Evolutionary conservation across 2,329 filamentous ascomycete species (phyloP), one percentile per base, ranked within the genome.

Genomic region (Fusarium circinatum): DNA sequence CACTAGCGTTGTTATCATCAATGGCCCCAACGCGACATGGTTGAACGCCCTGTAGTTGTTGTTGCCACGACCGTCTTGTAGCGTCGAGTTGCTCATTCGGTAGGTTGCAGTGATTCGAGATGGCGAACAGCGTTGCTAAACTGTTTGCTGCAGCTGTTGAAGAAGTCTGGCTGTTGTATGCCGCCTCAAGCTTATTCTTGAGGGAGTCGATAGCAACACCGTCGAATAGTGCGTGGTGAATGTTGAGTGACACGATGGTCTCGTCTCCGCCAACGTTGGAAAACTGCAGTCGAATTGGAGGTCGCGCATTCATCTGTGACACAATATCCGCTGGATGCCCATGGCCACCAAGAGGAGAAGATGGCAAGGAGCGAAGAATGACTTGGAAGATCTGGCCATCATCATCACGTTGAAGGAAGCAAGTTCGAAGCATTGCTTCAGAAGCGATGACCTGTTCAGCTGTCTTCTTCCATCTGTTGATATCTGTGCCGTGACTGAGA

Each of bases 331-430:
- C 44, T 8, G 41, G 13, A 6, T 36, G 17, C 28, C 17, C 24
- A 24, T 36, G 20, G 8, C 6, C 7, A 2, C 14, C 17, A 0
- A 72, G 26, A 1, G 44, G 48, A 6, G 59, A 61, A 12, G 14
- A 7, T 2, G 44, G 15, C 5, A 34, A 34, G 0, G 58, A 65
- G 1, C 38, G 44, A 47, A 72, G 59, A n/a, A 73, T 49, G 8
- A 61, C 45, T 20, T 72, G 70, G 24, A 73, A 54, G 17, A 73
- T 48, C 6, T 56, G 54, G 0, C 69, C 69, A 14, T 72, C 69
- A 4, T 73, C 39, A 15, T 70, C 69, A 1, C 55, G 69, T 22
- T 73, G 69, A 9, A 73, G 22, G n/a, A 72, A 73, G 17, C 59
- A 72, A 1, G 70, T 70, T 12, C 58, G 51, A 1, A 73, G 13